These are phyloP conservation scores for Endocalyx cinctus DNA, from an alignment of 2,329 filamentous ascomycete species.

Conservation along the genomic window DNA sequence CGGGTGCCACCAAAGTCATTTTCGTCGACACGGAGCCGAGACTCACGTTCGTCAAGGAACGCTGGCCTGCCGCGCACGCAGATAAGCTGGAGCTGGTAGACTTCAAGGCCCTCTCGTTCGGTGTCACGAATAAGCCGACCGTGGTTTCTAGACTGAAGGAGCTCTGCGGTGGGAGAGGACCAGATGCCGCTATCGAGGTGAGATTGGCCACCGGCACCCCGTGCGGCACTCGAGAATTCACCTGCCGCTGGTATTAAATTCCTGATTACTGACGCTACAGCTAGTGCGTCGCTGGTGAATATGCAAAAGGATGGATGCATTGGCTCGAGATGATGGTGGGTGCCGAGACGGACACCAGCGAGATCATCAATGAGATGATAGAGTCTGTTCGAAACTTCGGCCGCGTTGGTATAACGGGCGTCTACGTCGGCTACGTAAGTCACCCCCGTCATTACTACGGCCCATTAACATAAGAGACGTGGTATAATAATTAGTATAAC, in stretches of 20 bases:
- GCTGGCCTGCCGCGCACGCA: constrained; percentile 44
- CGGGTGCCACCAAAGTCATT: constrained; percentile 72
- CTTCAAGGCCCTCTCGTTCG: constrained; percentile 55
- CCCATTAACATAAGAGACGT: no score
- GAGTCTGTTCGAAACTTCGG: constrained; percentile 68
- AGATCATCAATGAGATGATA: constrained; percentile 77
- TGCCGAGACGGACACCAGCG: constrained; percentile 78
- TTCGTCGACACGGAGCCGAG: constrained; percentile 72
- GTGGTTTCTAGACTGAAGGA: constrained; percentile 72
- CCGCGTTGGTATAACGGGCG: constrained; percentile 71
- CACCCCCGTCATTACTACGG: no score
- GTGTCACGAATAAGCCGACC: constrained; percentile 53
- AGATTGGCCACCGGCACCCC: no score
- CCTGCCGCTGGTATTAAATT: no score
- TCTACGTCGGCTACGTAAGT: constrained; percentile 56
- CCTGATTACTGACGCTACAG: no score
- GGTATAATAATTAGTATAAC: constrained; percentile 1
- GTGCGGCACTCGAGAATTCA: no score
- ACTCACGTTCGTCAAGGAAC: constrained; percentile 62
- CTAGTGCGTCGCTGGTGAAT: constrained; percentile 59
- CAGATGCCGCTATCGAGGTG: constrained; percentile 57
- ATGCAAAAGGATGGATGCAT: constrained; percentile 57
- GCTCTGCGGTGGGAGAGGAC: constrained; percentile 65
- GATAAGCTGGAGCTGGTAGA: constrained; percentile 64
- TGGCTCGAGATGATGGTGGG: constrained; percentile 57